Base-by-base conservation (phyloP, 495 filamentous ascomycete genomes). In the Rusavskia elegans region DNA sequence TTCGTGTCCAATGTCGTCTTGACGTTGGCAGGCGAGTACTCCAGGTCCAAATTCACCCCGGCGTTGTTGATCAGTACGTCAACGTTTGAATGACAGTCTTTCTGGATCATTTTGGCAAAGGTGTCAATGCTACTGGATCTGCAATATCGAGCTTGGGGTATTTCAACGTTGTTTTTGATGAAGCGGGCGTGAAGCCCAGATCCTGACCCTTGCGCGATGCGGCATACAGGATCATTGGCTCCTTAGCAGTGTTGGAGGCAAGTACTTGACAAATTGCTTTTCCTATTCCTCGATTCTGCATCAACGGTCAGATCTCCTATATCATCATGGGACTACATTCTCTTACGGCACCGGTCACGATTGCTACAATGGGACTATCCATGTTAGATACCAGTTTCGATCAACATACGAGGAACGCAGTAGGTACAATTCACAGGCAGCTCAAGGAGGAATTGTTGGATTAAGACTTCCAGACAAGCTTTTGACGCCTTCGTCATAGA, bases 1-100 rank as follows among this genome's bases (percentile, higher is more conserved):
- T 55, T 55, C 1, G 49, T 55, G 11, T 55, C 53, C 14, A 52
- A 40, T 7, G 49, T 55, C 16, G 13, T 6, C 17, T 52, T 51
- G 9, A 55, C 38, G 32, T 51, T 36, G 35, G 48, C 49, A 14
- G 49, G 40, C 5, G 53, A 52, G 32, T 55, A 55, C 8, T 55
- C 39, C n/a, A 42, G 23, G 37, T 55, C 53, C n/a, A 52, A 29
- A 41, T 55, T 51, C 25, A 55, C 53, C 11, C 49, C 48, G 9
- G 53, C 53, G 35, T 55, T 52, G 40, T 55, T 55, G 19, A 55
- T 55, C 40, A 55, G 39, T 20, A 55, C 53, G 51, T 55, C 48
- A 16, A 55, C 17, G 8, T 29, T 25, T 4, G 29, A 10, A 19
- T 55, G 45, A n/a, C n/a, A n/a, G 5, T 54, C 52, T 23, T 19